These are phyloP conservation scores for Lomentospora prolificans DNA, from an alignment of 2,329 filamentous ascomycete genomes.

Conservation along the genomic window DNA sequence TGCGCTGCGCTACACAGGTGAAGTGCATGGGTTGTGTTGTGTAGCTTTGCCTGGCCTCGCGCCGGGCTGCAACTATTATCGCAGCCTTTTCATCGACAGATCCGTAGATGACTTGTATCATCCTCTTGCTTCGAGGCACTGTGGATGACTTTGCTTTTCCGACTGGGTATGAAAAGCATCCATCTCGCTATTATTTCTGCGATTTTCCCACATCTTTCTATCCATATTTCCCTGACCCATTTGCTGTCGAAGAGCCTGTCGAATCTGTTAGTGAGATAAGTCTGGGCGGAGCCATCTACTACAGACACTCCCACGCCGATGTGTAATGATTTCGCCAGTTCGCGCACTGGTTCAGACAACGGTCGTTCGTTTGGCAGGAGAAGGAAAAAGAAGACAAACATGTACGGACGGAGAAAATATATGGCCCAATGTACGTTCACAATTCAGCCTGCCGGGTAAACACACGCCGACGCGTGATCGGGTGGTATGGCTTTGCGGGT, in stretches of 20 bases:
- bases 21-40: too few species aligned
- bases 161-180: conserved; percentile 6
- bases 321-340: too few species aligned
- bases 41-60: too few species aligned
- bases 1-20: not conserved
- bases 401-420: not conserved
- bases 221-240: not conserved
- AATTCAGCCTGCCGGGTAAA: conserved; percentile 9
- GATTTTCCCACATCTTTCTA: not conserved
- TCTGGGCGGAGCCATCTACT: not conserved
- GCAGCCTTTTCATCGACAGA: too few species aligned
- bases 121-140: too few species aligned
- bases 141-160: too few species aligned
- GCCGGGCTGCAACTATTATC: too few species aligned
- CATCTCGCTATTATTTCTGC: not conserved
- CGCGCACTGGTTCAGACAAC: too few species aligned
- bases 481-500: not conserved
- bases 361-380: not conserved
- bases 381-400: not conserved
- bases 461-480: conserved; percentile 3
- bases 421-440: not conserved
- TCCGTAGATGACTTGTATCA: too few species aligned
- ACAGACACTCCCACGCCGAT: not conserved
- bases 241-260: not conserved
- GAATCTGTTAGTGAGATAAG: not conserved